Conservation (phyloP, 148 eudicot species). For the Cornus kousa region DNA sequence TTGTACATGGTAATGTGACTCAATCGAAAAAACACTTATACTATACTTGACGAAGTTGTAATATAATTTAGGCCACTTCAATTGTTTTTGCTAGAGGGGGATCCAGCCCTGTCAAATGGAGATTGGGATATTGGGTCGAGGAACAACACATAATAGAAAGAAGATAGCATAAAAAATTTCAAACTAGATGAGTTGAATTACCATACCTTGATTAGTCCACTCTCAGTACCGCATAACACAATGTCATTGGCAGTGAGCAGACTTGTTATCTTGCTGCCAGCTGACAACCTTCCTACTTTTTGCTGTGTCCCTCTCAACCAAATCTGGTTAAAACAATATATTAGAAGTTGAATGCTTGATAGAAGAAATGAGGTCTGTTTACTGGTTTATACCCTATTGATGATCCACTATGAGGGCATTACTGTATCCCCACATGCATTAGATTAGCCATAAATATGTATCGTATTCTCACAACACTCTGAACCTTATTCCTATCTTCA, state of each 20-base stretch:
- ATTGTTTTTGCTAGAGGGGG: slow-evolving; percentile 37
- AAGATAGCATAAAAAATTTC: background rate
- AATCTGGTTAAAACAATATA: slow-evolving; percentile 25
- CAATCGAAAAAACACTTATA: background rate
- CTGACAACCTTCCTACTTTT: slow-evolving; percentile 64
- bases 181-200: background rate
- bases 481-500: background rate
- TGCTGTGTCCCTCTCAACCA: slow-evolving; percentile 63
- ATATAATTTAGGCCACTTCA: slow-evolving; percentile 1
- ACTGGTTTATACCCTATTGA: background rate
- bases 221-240: slow-evolving; percentile 52
- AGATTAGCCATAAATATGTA: background rate
- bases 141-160: background rate
- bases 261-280: slow-evolving; percentile 66
- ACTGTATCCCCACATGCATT: background rate
- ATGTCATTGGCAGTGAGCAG: slow-evolving; percentile 54
- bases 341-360: background rate
- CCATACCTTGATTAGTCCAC: slow-evolving; percentile 49
- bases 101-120: slow-evolving; percentile 54
- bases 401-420: background rate
- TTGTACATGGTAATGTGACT: background rate
- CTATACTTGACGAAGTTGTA: background rate
- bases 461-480: background rate
- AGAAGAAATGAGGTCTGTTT: slow-evolving; percentile 1
- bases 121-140: slow-evolving; percentile 6